phyloP scores from a whole-genome alignment of 2,329 filamentous ascomycete species.

The Paraphaeosphaeria sporulosa region DNA sequence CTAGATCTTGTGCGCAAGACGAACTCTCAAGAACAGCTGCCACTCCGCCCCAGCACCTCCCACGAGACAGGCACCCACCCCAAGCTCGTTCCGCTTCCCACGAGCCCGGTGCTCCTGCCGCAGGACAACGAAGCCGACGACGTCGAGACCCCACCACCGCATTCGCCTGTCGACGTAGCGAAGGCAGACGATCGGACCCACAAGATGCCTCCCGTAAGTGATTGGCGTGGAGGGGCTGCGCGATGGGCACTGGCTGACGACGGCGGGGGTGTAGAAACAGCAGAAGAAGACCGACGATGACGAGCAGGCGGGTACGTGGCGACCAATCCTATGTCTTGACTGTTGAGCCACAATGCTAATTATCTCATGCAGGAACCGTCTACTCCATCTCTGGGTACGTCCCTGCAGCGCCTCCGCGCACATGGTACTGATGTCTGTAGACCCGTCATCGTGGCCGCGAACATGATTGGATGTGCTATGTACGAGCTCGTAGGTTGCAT shows the following conservation, averaged over 20 bases:
- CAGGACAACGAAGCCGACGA: slow-evolving; percentile 25
- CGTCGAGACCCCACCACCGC: slow-evolving; percentile 35
- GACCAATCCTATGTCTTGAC: background rate
- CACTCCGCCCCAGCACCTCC: slow-evolving; percentile 36
- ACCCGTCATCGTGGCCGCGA: slow-evolving; percentile 94
- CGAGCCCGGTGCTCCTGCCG: slow-evolving; percentile 42
- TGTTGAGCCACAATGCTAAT: slow-evolving; percentile 22
- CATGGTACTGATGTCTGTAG: slow-evolving; percentile 50
- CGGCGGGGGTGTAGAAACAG: slow-evolving; percentile 36
- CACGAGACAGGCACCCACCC: slow-evolving; percentile 40
- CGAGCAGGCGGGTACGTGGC: slow-evolving; percentile 64
- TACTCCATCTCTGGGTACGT: slow-evolving; percentile 73
- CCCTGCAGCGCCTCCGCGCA: slow-evolving; percentile 21
- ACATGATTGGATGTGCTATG: slow-evolving; percentile 99
- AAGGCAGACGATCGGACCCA: slow-evolving; percentile 15
- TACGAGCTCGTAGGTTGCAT: slow-evolving; percentile 84
- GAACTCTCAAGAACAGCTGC: slow-evolving; percentile 58
- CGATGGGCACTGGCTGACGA: slow-evolving; percentile 33
- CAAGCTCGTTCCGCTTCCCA: slow-evolving; percentile 45
- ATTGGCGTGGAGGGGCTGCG: slow-evolving; percentile 8
- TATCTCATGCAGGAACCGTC: slow-evolving; percentile 60
- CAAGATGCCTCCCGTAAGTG: slow-evolving; percentile 51
- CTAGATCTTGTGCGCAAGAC: slow-evolving; percentile 66
- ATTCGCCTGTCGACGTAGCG: slow-evolving; percentile 24
- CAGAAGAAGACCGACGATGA: slow-evolving; percentile 51